Base-by-base conservation (phyloP, 768 basidiomycete genomes). In the Dacryopinax spathularia region DNA sequence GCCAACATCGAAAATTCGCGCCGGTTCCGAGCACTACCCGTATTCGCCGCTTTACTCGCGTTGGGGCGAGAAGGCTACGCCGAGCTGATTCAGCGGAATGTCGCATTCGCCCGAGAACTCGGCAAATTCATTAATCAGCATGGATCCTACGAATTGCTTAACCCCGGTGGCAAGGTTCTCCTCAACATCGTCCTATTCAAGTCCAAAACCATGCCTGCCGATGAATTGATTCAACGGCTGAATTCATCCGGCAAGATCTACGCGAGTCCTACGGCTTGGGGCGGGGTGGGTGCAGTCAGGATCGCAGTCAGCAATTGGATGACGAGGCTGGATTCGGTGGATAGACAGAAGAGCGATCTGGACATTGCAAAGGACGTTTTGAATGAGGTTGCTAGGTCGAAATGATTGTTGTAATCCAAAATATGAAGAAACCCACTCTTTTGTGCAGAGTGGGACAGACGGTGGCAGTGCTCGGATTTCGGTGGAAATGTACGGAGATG, bases 1-100 rank as follows among this genome's bases (percentile, higher is more conserved):
- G 67, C 73, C 33, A 68, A 69, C 34, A 70, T 78, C 44, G 78
- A 79, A 63, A 79, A 78, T 67, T 76, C 75, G 1, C 67, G 77
- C 12, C 69, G 78, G 12, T 77, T 78, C 68, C 70, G 77, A 9
- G 76, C 75, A 0, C 68, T 79, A 15, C 76, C 77, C 0, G 60
- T 79, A 13, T 74, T 74, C 64, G 73, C 75, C 2, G 72, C 73
- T 22, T 69, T 79, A 18, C 39, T 78, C 31, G 70, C 71, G 31
- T 69, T 75, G 15, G 78, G 78, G 12, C 66, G 67, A 41, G 65
- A 72, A 10, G 78, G 78, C 1, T 79, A 77, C 68, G 29, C 63
- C 43, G 70, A 74, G 18, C 68, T 79, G 15, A 66, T 79, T 20
- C 61, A 56, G 7, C 70, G 75, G 31, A 77, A 79, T 68, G 67